phyloP scores from a whole-genome alignment of 2,329 filamentous ascomycete genomes.

The Lachnum nothofagi region DNA sequence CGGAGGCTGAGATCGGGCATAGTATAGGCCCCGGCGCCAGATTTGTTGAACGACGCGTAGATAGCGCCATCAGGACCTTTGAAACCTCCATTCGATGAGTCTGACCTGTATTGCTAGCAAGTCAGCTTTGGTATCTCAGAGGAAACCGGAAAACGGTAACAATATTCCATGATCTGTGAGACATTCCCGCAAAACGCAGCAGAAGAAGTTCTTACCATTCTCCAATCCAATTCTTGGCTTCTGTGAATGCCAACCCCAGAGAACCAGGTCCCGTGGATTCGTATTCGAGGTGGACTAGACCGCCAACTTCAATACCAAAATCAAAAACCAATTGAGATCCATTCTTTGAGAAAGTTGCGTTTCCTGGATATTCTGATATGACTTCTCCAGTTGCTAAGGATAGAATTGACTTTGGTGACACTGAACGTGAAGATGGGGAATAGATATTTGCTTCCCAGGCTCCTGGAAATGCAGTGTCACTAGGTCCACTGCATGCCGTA shows the following conservation, averaged over 20 bases:
- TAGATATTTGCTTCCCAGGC: slow-evolving; percentile 56
- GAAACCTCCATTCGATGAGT: slow-evolving; percentile 44
- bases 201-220: slow-evolving; percentile 26
- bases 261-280: slow-evolving; percentile 35
- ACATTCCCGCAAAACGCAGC: too few relatives aligned
- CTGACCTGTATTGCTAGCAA: slow-evolving; percentile 30
- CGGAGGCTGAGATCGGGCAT: slow-evolving; percentile 43
- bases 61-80: slow-evolving; percentile 47
- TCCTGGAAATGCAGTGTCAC: slow-evolving; percentile 48
- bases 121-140: too few relatives aligned
- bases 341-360: slow-evolving; percentile 33
- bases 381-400: slow-evolving; percentile 29
- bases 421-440: slow-evolving; percentile 47
- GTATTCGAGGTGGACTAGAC: slow-evolving; percentile 39
- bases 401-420: slow-evolving; percentile 44
- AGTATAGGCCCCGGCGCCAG: slow-evolving; percentile 34
- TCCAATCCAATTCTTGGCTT: slow-evolving; percentile 45
- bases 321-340: slow-evolving; percentile 52
- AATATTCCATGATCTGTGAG: too few relatives aligned
- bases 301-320: slow-evolving; percentile 56
- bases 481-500: slow-evolving; percentile 47
- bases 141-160: too few relatives aligned
- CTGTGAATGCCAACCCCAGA: slow-evolving; percentile 44
- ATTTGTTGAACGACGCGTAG: slow-evolving; percentile 37
- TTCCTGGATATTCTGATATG: slow-evolving; percentile 23